These are phyloP conservation scores for Botrytis paeoniae DNA, from an alignment of 2,329 filamentous ascomycete genomes.

Conservation along the genomic window DNA sequence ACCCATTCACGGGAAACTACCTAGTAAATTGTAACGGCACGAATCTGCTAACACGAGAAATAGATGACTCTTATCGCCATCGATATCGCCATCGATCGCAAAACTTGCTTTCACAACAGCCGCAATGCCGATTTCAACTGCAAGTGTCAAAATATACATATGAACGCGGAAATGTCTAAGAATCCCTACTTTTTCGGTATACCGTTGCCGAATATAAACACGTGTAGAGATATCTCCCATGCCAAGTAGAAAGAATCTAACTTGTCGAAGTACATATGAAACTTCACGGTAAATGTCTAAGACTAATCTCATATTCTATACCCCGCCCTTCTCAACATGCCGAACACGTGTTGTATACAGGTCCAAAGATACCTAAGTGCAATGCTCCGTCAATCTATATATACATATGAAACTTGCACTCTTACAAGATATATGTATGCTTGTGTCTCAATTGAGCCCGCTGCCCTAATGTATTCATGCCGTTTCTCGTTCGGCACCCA, in stretches of 20 bases:
- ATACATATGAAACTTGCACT: neutral
- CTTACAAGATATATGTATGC: neutral
- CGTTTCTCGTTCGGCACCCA: neutral
- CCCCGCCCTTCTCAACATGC: neutral
- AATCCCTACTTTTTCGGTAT: neutral
- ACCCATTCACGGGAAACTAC: neutral
- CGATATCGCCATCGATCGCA: conserved; percentile 4
- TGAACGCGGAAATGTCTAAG: conserved; percentile 5
- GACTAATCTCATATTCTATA: neutral
- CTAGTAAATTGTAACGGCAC: neutral
- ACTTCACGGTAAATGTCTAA: neutral
- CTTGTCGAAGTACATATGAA: neutral
- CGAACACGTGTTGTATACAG: conserved; percentile 4
- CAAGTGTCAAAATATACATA: conserved; percentile 3
- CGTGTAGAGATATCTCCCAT: neutral
- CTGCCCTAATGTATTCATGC: neutral
- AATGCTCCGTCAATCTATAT: neutral
- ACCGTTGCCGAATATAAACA: neutral
- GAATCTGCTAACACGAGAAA: conserved; percentile 6
- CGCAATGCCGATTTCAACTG: neutral
- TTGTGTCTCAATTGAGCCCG: neutral
- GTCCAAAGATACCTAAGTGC: neutral
- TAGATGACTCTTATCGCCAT: neutral
- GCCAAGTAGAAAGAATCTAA: neutral
- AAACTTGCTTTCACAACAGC: conserved; percentile 11